Base-by-base conservation (phyloP, 129 eudicot genomes). In the Rutidosis leptorrhynchoides region DNA sequence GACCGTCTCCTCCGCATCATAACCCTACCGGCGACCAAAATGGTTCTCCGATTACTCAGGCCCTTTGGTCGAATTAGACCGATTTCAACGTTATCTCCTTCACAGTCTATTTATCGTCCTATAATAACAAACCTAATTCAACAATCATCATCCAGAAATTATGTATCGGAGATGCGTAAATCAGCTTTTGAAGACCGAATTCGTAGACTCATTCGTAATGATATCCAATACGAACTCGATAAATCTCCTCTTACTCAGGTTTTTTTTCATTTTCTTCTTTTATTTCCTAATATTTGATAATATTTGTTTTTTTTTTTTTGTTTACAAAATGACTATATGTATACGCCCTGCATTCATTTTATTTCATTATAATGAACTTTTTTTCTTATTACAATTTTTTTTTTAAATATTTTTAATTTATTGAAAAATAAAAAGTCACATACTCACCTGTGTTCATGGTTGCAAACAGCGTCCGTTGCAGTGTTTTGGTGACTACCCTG, bases 161-260 rank as follows among this genome's bases (percentile, higher is more conserved):
- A 78, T 71, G 59, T 75, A 0, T 60, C 89, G 3, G 85, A 83
- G 59, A 85, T 88, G 96, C 81, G 95, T 11, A 85, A 77, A 67
- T 76, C 84, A 17, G 96, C 98, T 11, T 85, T 91, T 30, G 90
- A 91, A 35, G 87, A 75, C 15, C 87, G 87, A 60, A 67, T 91
- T 11, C 86, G 87, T 14, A 82, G 96, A 53, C 96, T 88, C 52
- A 76, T 91, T 58, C 90, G 98, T 15, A 83, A 79, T 64, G 96
- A 91, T 59, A 81, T 91, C 53, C 95, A 82, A 67, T 83, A 85
- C 77, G 96, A 88, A 74, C 78, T 87, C 68, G 90, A 91, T 43
- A 70, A 49, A 19, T 81, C 88, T 25, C 83, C 90, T 64, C 82
- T 84, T 17, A 27, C 67, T 40, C 77, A 87, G 98, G 98, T 51